Evolutionary conservation across 1,139 yeast species (phyloP).

Genomic region (Candida pseudoviswanathii): DNA sequence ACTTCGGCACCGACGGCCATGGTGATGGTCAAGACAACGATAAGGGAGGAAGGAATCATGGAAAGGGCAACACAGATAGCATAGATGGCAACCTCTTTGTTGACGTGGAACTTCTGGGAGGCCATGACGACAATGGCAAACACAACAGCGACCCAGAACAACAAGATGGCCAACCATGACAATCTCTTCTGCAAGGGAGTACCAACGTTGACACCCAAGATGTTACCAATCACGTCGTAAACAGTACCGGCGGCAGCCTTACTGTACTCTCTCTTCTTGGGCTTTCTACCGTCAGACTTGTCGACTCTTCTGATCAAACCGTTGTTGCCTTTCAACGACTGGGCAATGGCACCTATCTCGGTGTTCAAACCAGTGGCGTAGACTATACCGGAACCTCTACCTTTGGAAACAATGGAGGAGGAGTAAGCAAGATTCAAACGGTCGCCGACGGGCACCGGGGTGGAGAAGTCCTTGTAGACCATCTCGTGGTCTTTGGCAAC

Average conservation of each 20-base stretch:
- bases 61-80: conserved; percentile 86
- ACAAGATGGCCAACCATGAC: conserved; percentile 67
- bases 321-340: conserved; percentile 48
- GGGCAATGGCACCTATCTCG: conserved; percentile 78
- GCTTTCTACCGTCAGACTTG: conserved; percentile 20
- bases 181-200: conserved; percentile 73
- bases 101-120: conserved; percentile 67
- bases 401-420: conserved; percentile 74
- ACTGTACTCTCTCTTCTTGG: conserved; percentile 42
- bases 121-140: conserved; percentile 83
- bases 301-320: conserved; percentile 24
- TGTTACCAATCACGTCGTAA: conserved; percentile 53
- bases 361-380: conserved; percentile 69
- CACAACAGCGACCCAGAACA: conserved; percentile 71
- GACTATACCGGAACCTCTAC: conserved; percentile 73
- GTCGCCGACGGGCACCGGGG: conserved; percentile 69
- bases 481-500: conserved; percentile 54
- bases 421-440: conserved; percentile 73
- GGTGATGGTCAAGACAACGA: conserved; percentile 82
- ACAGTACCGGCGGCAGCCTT: conserved; percentile 45
- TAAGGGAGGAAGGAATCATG: conserved; percentile 82
- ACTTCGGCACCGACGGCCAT: conserved; percentile 87
- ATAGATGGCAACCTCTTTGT: conserved; percentile 73
- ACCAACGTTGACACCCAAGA: conserved; percentile 76
- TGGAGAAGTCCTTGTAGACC: conserved; percentile 35